Base-by-base conservation (phyloP, 805 yeast genomes). In the Pichia phayaonensis region DNA sequence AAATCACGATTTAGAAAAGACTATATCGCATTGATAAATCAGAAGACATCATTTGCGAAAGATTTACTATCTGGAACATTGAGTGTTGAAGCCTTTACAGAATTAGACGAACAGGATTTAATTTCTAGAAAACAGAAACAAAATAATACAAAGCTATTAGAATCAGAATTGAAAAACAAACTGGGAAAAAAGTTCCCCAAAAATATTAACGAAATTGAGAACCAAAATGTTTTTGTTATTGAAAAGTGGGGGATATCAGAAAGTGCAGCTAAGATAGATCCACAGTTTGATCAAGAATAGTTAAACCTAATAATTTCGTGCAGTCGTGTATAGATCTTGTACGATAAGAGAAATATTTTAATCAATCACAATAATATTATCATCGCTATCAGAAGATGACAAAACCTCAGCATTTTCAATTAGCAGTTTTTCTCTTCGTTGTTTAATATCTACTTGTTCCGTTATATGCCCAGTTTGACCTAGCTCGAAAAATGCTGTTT, bases 241-340 rank as follows among this genome's bases (percentile, higher is more conserved):
- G 68, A 66, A 45, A 66, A 67, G 50, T 67, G 71, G 71, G 70
- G 70, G 2, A 45, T 65, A 7, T 61, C 64, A 20, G 68, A 61
- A 48, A 65, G 69, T 48, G 66, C 68, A 4, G 69, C 69, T 12
- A 65, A 61, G 41, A 47, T 67, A 23, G 71, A 66, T 31, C 57
- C 56, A 6, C 61, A 61, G 2, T 62, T 62, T 46, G 67, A 62
- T 11, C 40, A 44, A 18, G 49, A 54, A 4, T 48, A 44, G 18
- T 21, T 16, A 10, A 24, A 8, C 26, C n/a, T 41, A 10, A 34
- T 20, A 34, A 13, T 13, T 12, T 3, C 12, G 7, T 27, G 3
- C 7, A 8, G 34, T 29, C 12, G 12, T n/a, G 16, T 34, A 34
- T n/a, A 34, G 39, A 20, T 10, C 10, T 4, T 31, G 26, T 39